phyloP scores from a whole-genome alignment of 1,139 yeast genomes.

The Zhuliangozyma parablackwelliae region DNA sequence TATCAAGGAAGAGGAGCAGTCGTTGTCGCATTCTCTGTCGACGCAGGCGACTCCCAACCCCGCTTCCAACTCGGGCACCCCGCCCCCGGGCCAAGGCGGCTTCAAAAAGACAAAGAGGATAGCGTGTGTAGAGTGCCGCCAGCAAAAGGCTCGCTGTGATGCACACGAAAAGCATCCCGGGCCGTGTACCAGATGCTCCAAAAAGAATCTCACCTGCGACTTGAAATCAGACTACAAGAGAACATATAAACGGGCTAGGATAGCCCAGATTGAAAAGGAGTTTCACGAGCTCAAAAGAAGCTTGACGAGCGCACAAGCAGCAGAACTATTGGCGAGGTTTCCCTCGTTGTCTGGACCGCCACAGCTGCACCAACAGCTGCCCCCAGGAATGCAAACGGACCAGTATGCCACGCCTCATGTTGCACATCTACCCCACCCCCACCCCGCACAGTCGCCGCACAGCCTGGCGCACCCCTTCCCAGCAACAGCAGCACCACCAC shows the following conservation, averaged over 20 bases:
- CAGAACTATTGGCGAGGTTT: constrained; percentile 35
- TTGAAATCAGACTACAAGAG: constrained; percentile 79
- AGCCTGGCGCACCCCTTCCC: too few relatives aligned
- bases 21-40: constrained; percentile 3
- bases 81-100: constrained; percentile 2
- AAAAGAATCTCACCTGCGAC: constrained; percentile 65
- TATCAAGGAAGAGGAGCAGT: not conserved
- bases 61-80: constrained; percentile 3
- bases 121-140: constrained; percentile 95
- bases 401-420: too few relatives aligned
- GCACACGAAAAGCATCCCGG: constrained; percentile 72
- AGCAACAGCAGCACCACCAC: not conserved
- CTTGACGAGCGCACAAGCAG: constrained; percentile 48
- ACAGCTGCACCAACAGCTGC: not conserved
- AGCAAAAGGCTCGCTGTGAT: constrained; percentile 87
- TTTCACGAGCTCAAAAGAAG: constrained; percentile 62
- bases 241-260: constrained; percentile 80
- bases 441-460: too few relatives aligned
- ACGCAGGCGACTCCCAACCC: not conserved
- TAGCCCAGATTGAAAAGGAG: constrained; percentile 80
- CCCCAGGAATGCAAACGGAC: too few relatives aligned
- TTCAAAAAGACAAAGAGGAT: constrained; percentile 47
- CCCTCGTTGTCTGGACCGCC: constrained; percentile 20
- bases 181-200: constrained; percentile 80
- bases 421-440: too few relatives aligned